These are phyloP conservation scores for Cinchona pubescens DNA, from an alignment of 257 asterid species.

Conservation along the genomic window DNA sequence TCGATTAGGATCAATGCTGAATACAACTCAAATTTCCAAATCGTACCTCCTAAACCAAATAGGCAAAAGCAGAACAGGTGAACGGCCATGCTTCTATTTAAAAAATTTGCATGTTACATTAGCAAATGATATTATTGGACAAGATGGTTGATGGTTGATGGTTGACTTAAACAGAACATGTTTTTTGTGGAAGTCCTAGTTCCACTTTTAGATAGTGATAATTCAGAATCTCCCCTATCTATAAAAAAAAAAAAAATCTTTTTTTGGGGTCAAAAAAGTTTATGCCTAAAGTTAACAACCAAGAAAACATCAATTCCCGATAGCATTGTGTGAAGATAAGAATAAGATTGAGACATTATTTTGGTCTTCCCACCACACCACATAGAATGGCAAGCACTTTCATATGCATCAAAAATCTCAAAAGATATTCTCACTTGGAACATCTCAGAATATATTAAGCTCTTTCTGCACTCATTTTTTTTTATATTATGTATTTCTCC, in stretches of 20 bases:
- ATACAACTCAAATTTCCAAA: too few relatives aligned
- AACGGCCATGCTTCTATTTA: too few relatives aligned
- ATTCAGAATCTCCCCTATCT: neutral
- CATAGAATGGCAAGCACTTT: conserved; percentile 8
- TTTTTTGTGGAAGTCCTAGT: neutral
- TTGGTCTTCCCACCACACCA: conserved; percentile 1
- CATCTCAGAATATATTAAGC: neutral
- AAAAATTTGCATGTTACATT: too few relatives aligned
- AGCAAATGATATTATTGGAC: neutral
- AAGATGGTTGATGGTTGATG: neutral
- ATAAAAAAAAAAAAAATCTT: neutral
- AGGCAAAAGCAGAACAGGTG: too few relatives aligned
- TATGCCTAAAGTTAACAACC: neutral
- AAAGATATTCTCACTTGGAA: neutral
- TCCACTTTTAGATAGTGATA: neutral
- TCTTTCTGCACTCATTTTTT: neutral
- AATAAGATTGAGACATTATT: neutral
- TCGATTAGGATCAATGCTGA: too few relatives aligned
- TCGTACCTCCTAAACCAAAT: too few relatives aligned
- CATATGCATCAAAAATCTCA: neutral
- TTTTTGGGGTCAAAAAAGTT: neutral
- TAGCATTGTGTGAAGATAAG: conserved; percentile 9
- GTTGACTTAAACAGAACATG: neutral
- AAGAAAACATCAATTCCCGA: neutral
- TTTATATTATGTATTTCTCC: too few relatives aligned